Percentiles rank a stretch among this genome's conserved stretches.
Evolutionary conservation across 805 yeast species (phyloP).

Genomic region (Yarrowia sp.): DNA sequence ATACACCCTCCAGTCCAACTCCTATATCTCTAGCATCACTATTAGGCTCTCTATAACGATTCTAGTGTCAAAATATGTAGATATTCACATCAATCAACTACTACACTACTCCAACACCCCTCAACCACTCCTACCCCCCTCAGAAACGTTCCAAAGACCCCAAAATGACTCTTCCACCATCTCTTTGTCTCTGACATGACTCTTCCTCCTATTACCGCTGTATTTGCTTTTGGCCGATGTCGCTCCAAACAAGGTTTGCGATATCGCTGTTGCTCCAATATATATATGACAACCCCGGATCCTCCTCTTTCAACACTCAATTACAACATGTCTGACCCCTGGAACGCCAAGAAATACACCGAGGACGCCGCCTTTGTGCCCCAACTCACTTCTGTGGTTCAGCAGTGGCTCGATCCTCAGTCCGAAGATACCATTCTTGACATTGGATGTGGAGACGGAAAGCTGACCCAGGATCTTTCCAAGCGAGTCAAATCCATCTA

Average conservation of each 20-base stretch:
- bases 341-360: constrained; percentile 24
- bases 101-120: too few relatives aligned
- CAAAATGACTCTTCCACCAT: too few relatives aligned
- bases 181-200: neutral
- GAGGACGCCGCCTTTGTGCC: constrained; percentile 24
- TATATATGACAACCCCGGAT: neutral
- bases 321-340: neutral
- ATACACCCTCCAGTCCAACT: too few relatives aligned
- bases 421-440: constrained; percentile 40
- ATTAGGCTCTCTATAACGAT: too few relatives aligned
- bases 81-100: too few relatives aligned
- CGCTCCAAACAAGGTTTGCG: neutral
- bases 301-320: neutral
- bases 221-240: neutral
- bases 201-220: neutral
- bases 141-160: too few relatives aligned
- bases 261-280: neutral
- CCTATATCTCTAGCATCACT: too few relatives aligned
- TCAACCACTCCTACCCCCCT: too few relatives aligned
- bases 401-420: constrained; percentile 33
- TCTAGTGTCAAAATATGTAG: too few relatives aligned
- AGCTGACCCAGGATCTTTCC: constrained; percentile 43
- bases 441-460: constrained; percentile 48
- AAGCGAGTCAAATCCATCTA: constrained; percentile 30
- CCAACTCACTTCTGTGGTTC: constrained; percentile 18